Base-by-base conservation (phyloP, 1,139 yeast species). In the Eremothecium coryli region DNA sequence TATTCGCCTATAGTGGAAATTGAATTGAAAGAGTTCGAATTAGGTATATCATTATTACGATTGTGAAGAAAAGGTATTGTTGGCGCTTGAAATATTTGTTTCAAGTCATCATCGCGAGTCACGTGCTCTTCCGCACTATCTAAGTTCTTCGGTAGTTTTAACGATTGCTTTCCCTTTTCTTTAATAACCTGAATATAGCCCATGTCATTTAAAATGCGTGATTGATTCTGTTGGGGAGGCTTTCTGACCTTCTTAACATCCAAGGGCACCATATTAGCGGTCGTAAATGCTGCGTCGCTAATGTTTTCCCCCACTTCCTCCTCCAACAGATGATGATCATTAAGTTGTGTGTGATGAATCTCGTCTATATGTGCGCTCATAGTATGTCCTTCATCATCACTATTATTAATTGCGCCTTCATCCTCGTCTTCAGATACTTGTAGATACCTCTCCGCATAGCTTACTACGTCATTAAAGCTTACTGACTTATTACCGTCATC, bases 1-100 rank as follows among this genome's bases (percentile, higher is more conserved):
- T 58, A 65, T 15, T 65, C 66, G 1, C 69, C 69, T 27, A 65
- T 63, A 2, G 66, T 48, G 4, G 58, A 48, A 18, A 56, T 45
- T 10, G 61, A 50, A 37, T 50, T 42, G 23, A 50, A 46, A 3
- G 57, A 54, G 27, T 44, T 47, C 1, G 60, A 54, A 12, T 43
- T 43, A 15, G 43, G 42, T 37, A 54, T 44, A 10, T 40, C 41
- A 8, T 30, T 32, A 7, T 37, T 45, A 5, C 37, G 43, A 8
- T 37, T 30, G 32, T 40, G 40, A 12, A 45, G 41, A 36, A 55
- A 54, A 5, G 60, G 59, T 31, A 46, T 32, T 11, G 40, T 40
- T 5, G 60, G 60, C 3, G 60, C 60, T 37, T 51, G 49, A 33
- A 56, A 54, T 7, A 52, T 41, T 34, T 54, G 50, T 9, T 38